Conservation (phyloP, 768 basidiomycete species). For the Auricularia cornea region DNA sequence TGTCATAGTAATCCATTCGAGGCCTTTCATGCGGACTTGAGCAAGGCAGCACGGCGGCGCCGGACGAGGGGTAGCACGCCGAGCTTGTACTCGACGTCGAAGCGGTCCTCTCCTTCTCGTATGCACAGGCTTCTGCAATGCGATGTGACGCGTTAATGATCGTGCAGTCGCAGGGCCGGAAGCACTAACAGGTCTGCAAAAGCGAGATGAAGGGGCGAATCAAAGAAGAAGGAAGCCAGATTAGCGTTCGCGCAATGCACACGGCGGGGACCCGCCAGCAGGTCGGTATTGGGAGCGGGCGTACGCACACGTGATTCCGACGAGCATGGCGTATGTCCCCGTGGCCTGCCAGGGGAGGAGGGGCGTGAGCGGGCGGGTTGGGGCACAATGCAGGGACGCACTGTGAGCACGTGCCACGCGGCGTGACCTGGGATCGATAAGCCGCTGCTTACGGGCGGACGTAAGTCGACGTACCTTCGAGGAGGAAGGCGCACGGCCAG, state of each 20-base stretch:
- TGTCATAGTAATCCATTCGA: too few relatives aligned
- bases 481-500: conserved; percentile 57
- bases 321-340: conserved; percentile 31
- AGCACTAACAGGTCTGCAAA: conserved; percentile 18
- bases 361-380: not conserved
- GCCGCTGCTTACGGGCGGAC: not conserved
- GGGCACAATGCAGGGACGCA: conserved; percentile 18
- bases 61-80: conserved; percentile 41
- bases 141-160: not conserved
- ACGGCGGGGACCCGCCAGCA: conserved; percentile 23
- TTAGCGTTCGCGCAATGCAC: conserved; percentile 25
- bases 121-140: conserved; percentile 44
- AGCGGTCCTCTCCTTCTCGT: conserved; percentile 50
- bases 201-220: not conserved
- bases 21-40: too few relatives aligned
- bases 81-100: conserved; percentile 30
- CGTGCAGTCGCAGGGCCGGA: not conserved
- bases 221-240: not conserved
- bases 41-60: not conserved
- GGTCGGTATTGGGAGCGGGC: conserved; percentile 27
- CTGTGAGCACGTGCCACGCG: conserved; percentile 69
- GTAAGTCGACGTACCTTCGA: conserved; percentile 39
- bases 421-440: conserved; percentile 43
- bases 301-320: conserved; percentile 6
- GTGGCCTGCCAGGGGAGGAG: conserved; percentile 28